Evolutionary conservation across 768 basidiomycete genomes (phyloP), one percentile per base, ranked within the genome.

Genomic region (Suillus alpinus): DNA sequence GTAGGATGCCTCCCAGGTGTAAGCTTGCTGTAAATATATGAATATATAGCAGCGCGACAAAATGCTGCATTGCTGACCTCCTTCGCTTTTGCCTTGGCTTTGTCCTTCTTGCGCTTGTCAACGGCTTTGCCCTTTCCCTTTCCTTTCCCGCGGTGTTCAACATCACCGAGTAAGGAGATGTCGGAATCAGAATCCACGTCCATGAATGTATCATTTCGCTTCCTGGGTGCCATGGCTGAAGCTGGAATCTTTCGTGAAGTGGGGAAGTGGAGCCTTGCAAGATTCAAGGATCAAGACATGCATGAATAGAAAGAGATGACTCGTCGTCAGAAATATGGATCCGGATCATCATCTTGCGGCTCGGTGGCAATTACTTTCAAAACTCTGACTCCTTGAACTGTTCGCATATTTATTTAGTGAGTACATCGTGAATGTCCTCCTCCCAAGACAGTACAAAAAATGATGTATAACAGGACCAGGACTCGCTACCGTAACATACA

Each of bases 1-100:
- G 71, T 95, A 98, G 3, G 90, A 89, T 1, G 93, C 96, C 71
- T 98, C 96, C 96, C 96, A 99, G 34, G 94, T 91, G 66, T 96
- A 95, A 4, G 87, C 83, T 84, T 89, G 86, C 88, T 91, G 69
- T 55, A 61, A 44, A 41, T 63, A 61, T 56, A 6, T 47, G 34
- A 32, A 18, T 47, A 13, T 47, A 16, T 41, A 39, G 14, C 4
- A 26, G 26, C 7, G 32, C 14, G n/a, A 29, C 3, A 23, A 50
- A 64, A 50, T 57, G 40, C 53, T 26, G 56, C 9, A 6, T 40
- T 29, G 60, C 69, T 59, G 59, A 66, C 73, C n/a, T 73, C 76
- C 63, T 73, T 77, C 56, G 69, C 67, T 58, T 77, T 76, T 29
- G 63, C 59, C 60, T 73, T 76, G 67, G 76, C 83, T 68, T 86